These are phyloP conservation scores for Beta vulgaris DNA, from an alignment of 148 eudicot species.

Conservation along the genomic window DNA sequence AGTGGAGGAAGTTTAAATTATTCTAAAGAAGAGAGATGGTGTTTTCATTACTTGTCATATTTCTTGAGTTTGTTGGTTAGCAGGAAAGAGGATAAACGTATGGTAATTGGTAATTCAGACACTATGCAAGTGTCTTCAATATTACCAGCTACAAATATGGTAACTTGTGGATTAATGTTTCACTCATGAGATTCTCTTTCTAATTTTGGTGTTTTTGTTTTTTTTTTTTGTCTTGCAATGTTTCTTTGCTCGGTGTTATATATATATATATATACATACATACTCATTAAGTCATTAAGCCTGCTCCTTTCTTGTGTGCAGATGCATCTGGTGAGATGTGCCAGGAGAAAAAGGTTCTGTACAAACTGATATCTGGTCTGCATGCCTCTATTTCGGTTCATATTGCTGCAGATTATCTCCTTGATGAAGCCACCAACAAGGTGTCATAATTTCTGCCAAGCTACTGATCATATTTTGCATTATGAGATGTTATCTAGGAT, in stretches of 20 bases:
- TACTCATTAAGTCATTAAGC: no score
- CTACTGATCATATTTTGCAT: not conserved
- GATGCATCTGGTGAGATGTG: conserved; percentile 79
- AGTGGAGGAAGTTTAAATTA: not conserved
- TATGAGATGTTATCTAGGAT: not conserved
- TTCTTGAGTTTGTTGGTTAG: not conserved
- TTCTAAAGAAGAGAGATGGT: no score
- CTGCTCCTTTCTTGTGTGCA: no score
- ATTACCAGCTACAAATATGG: not conserved
- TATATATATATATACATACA: no score
- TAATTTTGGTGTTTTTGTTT: not conserved
- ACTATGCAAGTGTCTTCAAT: not conserved
- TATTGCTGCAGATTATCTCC: conserved; percentile 85
- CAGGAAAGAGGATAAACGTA: not conserved
- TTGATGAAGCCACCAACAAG: conserved; percentile 71
- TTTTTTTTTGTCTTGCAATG: not conserved
- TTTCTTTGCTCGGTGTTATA: no score
- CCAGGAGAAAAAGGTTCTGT: conserved; percentile 82
- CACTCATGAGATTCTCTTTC: not conserved
- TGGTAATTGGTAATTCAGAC: not conserved
- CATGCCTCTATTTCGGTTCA: conserved; percentile 93
- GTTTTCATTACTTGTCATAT: not conserved
- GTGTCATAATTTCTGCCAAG: conserved; percentile 30
- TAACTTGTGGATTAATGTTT: not conserved
- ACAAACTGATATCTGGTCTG: conserved; percentile 91